These are phyloP conservation scores for Nemania sp. DNA, from an alignment of 2,329 filamentous ascomycete genomes.

Conservation along the genomic window DNA sequence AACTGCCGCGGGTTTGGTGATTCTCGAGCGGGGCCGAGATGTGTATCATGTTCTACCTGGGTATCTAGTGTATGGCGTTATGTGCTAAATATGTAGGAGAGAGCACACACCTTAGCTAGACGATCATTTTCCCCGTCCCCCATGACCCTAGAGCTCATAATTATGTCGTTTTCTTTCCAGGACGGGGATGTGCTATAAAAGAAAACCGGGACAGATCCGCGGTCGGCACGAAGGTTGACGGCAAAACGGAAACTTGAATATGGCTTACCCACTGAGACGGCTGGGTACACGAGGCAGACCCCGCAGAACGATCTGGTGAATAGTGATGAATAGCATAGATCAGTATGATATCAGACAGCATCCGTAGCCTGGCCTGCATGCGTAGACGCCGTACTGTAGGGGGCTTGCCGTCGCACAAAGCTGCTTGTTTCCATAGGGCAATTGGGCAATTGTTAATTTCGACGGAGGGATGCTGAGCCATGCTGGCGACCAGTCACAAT, in stretches of 20 bases:
- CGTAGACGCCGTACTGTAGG: constrained; percentile 2
- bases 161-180: constrained; percentile 5
- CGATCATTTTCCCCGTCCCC: neutral
- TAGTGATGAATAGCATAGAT: constrained; percentile 18
- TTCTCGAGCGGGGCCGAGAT: constrained; percentile 33
- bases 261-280: constrained; percentile 30
- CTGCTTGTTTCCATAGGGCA: constrained; percentile 39
- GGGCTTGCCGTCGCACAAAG: constrained; percentile 39
- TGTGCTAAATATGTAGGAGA: neutral
- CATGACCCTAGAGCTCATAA: constrained; percentile 1
- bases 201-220: constrained; percentile 18
- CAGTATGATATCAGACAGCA: neutral
- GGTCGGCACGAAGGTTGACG: constrained; percentile 28
- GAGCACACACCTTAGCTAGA: constrained; percentile 10
- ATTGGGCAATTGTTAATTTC: constrained; percentile 10
- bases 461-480: constrained; percentile 31
- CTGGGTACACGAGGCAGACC: constrained; percentile 41
- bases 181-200: neutral
- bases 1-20: constrained; percentile 25
- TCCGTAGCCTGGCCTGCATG: neutral
- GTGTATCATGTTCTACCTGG: constrained; percentile 16
- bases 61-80: too few species aligned
- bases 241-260: constrained; percentile 36
- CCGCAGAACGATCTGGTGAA: constrained; percentile 2
- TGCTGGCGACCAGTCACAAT: constrained; percentile 42